Base-by-base conservation (phyloP, 139 green algal species). In the Chlamydomonas incerta region DNA sequence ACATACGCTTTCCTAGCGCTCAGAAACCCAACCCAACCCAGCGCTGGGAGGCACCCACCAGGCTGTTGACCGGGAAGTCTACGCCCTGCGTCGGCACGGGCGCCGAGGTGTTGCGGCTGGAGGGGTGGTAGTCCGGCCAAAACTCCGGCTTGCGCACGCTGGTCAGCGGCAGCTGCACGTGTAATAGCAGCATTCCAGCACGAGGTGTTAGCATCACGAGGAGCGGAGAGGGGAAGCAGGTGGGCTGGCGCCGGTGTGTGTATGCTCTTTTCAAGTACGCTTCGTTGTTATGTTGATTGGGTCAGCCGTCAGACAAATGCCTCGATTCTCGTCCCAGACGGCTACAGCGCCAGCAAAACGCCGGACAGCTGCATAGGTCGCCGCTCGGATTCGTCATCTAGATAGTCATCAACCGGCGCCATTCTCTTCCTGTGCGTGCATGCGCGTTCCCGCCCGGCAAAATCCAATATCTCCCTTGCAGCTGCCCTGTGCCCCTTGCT, bases 111-210 rank as follows among this genome's bases (percentile, higher is more conserved):
- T 76, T 65, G 35, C 14, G 24, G 67, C 67, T 74, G 18, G 82
- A 88, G 37, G 88, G 87, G 82, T 95, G 93, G 92, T 95, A 95
- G 67, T 92, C 92, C 20, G 93, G 93, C 93, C 93, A 96, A 87
- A 87, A 94, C 72, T 94, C 88, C n/a, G 93, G 93, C 75, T 90
- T 92, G 73, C 90, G 90, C 74, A 96, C 83, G 50, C 81, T 88
- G 23, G 55, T 41, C 57, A 94, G 80, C 4, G 93, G 92, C 83
- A 96, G 90, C 93, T 96, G 88, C 69, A 55, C 21, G 29, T 29
- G 50, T n/a, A n/a, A n/a, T n/a, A 9, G 70, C 21, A 60, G 37
- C 41, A 50, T 50, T 8, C 5, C 6, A 8, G 41, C 41, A 50
- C 10, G 69, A 28, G n/a, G n/a, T 10, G 34, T 13, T 10, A 73